These are phyloP conservation scores for Knufia petricola DNA, from an alignment of 2,329 filamentous ascomycete species.

Conservation along the genomic window DNA sequence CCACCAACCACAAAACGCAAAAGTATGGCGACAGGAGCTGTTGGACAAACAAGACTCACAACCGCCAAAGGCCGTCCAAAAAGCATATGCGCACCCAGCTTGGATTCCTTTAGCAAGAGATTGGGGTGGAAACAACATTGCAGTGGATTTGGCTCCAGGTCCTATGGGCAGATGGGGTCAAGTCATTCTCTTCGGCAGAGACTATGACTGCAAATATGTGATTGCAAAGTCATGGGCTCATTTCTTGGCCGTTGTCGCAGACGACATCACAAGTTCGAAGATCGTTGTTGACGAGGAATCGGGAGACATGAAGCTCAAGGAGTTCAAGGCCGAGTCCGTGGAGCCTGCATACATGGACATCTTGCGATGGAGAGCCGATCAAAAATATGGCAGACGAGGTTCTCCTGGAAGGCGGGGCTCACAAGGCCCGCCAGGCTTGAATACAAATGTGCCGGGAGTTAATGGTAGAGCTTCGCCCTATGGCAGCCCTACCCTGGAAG, in stretches of 20 bases:
- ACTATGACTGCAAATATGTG: slow-evolving; percentile 98
- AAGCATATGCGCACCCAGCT: slow-evolving; percentile 81
- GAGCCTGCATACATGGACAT: slow-evolving; percentile 94
- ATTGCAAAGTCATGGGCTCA: slow-evolving; percentile 84
- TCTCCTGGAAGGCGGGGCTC: slow-evolving; percentile 39
- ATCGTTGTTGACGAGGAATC: slow-evolving; percentile 88
- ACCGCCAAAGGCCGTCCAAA: slow-evolving; percentile 76
- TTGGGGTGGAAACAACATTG: slow-evolving; percentile 97
- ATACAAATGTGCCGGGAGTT: slow-evolving; percentile 38
- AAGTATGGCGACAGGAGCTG: slow-evolving; percentile 74
- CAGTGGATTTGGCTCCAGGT: slow-evolving; percentile 83
- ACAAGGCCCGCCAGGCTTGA: slow-evolving; percentile 43
- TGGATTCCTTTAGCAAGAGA: slow-evolving; percentile 96
- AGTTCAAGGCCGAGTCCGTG: slow-evolving; percentile 80
- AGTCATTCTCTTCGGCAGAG: slow-evolving; percentile 89
- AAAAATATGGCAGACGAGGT: slow-evolving; percentile 67
- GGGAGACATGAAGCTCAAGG: slow-evolving; percentile 79
- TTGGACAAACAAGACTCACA: slow-evolving; percentile 78
- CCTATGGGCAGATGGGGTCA: slow-evolving; percentile 90
- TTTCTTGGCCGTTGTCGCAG: slow-evolving; percentile 76
- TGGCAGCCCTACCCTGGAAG: slow-evolving; percentile 35
- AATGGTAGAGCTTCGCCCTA: slow-evolving; percentile 46
- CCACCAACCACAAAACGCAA: slow-evolving; percentile 31
- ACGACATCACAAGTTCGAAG: slow-evolving; percentile 82
- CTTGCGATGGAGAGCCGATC: slow-evolving; percentile 86